Percentiles rank a stretch among this genome's conserved stretches.
phyloP scores from a whole-genome alignment of 1,284 basidiomycete genomes.

The Marasmius tenuissimus region DNA sequence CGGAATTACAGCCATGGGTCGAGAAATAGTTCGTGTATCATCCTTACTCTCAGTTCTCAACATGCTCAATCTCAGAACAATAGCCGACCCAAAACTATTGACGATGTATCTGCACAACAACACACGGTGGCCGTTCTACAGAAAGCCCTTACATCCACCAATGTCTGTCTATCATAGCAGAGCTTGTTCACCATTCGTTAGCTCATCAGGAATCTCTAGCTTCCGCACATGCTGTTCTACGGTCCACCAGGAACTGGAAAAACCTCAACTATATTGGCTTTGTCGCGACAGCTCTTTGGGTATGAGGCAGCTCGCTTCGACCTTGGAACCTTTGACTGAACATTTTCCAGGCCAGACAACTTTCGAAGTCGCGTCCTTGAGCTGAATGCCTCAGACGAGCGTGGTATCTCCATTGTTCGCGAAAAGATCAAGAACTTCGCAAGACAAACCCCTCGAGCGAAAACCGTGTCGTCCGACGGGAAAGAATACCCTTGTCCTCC shows the following conservation, averaged over 20 bases:
- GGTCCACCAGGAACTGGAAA: conserved; percentile 99
- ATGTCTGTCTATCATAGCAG: conserved; percentile 56
- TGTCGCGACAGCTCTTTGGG: conserved; percentile 95
- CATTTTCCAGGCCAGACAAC: conserved; percentile 79
- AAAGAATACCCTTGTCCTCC: conserved; percentile 93
- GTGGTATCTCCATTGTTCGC: conserved; percentile 94
- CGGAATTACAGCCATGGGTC: conserved; percentile 89
- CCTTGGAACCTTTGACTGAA: not conserved
- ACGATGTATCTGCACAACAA: conserved; percentile 96
- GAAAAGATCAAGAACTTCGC: conserved; percentile 99
- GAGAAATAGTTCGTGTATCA: conserved; percentile 83
- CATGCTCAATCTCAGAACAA: conserved; percentile 7
- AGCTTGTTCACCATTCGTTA: not conserved
- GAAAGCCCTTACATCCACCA: conserved; percentile 90
- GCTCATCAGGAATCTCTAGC: conserved; percentile 43
- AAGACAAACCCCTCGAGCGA: conserved; percentile 87
- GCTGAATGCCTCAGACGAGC: conserved; percentile 98
- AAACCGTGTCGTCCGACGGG: conserved; percentile 73
- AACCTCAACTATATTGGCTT: conserved; percentile 96
- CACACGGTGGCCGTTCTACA: conserved; percentile 91
- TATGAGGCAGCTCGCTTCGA: conserved; percentile 26
- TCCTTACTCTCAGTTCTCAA: not conserved
- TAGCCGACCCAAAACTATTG: conserved; percentile 96
- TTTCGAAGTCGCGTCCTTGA: conserved; percentile 94
- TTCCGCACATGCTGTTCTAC: conserved; percentile 99